Evolutionary conservation across 2,329 filamentous ascomycete genomes (phyloP).

Genomic region (Trichophyton verrucosum): DNA sequence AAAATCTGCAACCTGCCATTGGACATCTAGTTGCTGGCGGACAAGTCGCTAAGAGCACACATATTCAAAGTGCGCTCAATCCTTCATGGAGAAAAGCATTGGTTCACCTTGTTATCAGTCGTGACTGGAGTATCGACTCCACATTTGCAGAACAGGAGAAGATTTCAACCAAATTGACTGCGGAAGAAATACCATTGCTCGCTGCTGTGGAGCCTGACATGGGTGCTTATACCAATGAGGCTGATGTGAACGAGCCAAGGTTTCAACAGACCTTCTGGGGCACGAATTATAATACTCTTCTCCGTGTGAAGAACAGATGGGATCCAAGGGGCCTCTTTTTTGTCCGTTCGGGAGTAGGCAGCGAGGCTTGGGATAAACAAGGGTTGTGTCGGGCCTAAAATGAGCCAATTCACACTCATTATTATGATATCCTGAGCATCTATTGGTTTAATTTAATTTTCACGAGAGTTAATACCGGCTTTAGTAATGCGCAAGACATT

Average conservation of each 20-base stretch:
- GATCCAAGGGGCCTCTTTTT: conserved; percentile 37
- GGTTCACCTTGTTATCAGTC: conserved; percentile 9
- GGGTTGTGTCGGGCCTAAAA: conserved; percentile 7
- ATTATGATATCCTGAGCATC: neutral
- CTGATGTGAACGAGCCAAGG: conserved; percentile 24
- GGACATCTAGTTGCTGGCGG: conserved; percentile 31
- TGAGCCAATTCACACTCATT: neutral
- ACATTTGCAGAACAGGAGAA: conserved; percentile 8
- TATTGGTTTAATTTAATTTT: neutral
- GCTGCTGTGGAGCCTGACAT: conserved; percentile 27
- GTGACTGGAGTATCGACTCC: conserved; percentile 6
- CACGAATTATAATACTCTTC: conserved; percentile 27
- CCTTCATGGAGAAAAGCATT: conserved; percentile 12
- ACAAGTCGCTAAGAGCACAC: conserved; percentile 18
- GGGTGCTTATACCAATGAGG: conserved; percentile 34
- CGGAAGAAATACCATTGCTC: conserved; percentile 29
- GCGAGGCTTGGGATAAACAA: conserved; percentile 9
- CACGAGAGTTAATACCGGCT: neutral
- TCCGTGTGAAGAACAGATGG: conserved; percentile 30
- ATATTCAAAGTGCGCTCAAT: conserved; percentile 7
- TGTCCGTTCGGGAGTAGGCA: conserved; percentile 34
- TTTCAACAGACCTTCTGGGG: conserved; percentile 34
- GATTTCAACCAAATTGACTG: conserved; percentile 17
- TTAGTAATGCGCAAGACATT: too few relatives aligned
- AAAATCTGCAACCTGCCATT: conserved; percentile 25